A percentile compares a stretch with the other conserved stretches of the same genome.
Conservation (phyloP, 768 basidiomycete genomes). For the Lentinula boryana region DNA sequence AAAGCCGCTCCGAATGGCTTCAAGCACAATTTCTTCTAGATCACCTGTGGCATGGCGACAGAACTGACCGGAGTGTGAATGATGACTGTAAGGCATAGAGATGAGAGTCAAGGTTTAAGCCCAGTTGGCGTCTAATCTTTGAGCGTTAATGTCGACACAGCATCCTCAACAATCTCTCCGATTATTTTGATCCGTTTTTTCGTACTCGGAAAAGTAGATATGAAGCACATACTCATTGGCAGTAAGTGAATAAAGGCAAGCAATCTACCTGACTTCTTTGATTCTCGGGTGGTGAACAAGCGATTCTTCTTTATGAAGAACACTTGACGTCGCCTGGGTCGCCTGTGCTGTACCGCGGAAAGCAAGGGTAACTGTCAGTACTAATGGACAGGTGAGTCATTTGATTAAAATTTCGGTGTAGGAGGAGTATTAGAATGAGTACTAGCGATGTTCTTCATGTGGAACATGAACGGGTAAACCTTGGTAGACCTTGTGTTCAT, state of each 20-base stretch:
- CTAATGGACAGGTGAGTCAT: neutral
- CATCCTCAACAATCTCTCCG: neutral
- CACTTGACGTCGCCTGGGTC: neutral
- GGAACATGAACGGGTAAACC: neutral
- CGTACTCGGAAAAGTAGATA: too few relatives aligned
- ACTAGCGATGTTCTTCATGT: neutral
- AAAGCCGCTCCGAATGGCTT: constrained; percentile 78
- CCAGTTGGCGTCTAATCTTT: neutral
- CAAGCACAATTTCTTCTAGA: constrained; percentile 74
- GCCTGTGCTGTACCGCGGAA: neutral
- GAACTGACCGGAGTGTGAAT: constrained; percentile 92
- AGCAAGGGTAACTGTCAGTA: neutral
- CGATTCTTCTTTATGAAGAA: neutral
- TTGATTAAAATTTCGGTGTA: neutral
- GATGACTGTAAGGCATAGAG: constrained; percentile 61
- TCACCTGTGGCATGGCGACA: constrained; percentile 83
- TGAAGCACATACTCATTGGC: too few relatives aligned
- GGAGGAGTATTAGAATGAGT: neutral
- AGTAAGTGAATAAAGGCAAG: too few relatives aligned
- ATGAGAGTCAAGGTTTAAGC: neutral
- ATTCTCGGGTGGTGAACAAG: too few relatives aligned
- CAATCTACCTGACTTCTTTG: too few relatives aligned
- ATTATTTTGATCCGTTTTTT: neutral
- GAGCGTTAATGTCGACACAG: neutral
- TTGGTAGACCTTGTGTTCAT: neutral